A percentile compares a stretch with the other conserved stretches of the same genome.
Evolutionary conservation across 495 filamentous ascomycete genomes (phyloP).

Genomic region (Aeminium ludgeri): DNA sequence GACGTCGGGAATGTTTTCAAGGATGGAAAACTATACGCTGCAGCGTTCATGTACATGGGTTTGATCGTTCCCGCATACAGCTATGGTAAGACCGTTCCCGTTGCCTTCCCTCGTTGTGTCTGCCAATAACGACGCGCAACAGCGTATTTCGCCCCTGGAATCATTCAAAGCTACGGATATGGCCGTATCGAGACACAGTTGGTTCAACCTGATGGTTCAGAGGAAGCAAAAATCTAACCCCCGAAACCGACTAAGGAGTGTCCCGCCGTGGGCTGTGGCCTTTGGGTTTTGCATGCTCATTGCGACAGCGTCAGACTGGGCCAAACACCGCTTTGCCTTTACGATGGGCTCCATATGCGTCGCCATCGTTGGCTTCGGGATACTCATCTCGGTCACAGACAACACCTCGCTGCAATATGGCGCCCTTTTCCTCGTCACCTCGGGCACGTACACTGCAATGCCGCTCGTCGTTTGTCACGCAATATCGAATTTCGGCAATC

Average conservation of each 20-base stretch:
- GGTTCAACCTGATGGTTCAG: too few species aligned
- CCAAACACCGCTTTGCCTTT: conserved; percentile 24
- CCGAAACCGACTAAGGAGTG: too few species aligned
- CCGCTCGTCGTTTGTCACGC: conserved; percentile 79
- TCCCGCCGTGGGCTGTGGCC: conserved; percentile 30
- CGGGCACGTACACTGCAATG: conserved; percentile 43
- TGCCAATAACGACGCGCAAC: too few species aligned
- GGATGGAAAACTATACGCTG: conserved; percentile 52
- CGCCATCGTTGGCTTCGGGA: conserved; percentile 25
- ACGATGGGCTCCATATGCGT: conserved; percentile 27
- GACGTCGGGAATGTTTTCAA: conserved; percentile 59
- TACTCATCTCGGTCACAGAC: conserved; percentile 27
- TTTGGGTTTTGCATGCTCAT: conserved; percentile 27
- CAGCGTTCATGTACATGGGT: conserved; percentile 79
- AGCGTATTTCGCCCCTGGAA: conserved; percentile 5
- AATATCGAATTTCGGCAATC: conserved; percentile 39
- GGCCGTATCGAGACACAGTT: conserved; percentile 31
- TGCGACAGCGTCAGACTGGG: conserved; percentile 21
- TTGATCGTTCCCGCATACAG: conserved; percentile 76
- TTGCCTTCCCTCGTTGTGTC: too few species aligned
- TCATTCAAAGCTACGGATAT: conserved; percentile 30
- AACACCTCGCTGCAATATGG: conserved; percentile 22
- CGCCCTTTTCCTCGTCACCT: conserved; percentile 27
- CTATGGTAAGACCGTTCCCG: conserved; percentile 28
- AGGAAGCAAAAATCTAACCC: too few species aligned